phyloP scores from a whole-genome alignment of 805 yeast species.

The Cyberlindnera maritima region DNA sequence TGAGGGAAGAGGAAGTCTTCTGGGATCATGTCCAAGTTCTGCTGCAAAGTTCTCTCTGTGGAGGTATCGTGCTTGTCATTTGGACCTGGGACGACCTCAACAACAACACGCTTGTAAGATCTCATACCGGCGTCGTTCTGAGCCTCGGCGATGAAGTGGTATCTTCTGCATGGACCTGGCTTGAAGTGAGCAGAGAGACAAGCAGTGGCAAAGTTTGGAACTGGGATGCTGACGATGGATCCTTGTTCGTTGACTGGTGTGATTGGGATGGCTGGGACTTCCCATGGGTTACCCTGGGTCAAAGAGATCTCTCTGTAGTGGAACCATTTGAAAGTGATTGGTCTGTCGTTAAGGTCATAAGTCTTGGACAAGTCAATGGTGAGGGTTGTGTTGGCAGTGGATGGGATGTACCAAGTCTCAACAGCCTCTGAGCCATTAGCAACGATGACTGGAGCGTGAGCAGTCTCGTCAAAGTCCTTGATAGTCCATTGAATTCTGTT shows the following conservation, averaged over 20 bases:
- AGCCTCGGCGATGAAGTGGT: slow-evolving; percentile 27
- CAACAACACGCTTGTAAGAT: not conserved
- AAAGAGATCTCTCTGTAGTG: slow-evolving; percentile 27
- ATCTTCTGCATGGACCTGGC: slow-evolving; percentile 17
- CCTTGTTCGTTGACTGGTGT: slow-evolving; percentile 10
- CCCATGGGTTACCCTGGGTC: slow-evolving; percentile 24
- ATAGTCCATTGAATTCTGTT: slow-evolving; percentile 34
- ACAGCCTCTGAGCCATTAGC: slow-evolving; percentile 24
- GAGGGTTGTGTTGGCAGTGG: slow-evolving; percentile 5
- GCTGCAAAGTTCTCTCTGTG: not conserved
- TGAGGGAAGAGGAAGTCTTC: not conserved
- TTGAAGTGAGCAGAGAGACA: slow-evolving; percentile 9
- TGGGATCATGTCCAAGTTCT: not conserved
- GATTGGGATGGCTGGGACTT: slow-evolving; percentile 23
- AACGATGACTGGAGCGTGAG: slow-evolving; percentile 28
- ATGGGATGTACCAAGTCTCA: slow-evolving; percentile 20
- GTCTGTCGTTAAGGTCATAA: slow-evolving; percentile 10
- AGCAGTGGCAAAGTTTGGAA: slow-evolving; percentile 16
- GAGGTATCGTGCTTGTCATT: not conserved
- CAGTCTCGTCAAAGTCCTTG: slow-evolving; percentile 22
- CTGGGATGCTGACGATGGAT: slow-evolving; percentile 15
- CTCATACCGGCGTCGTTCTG: not conserved
- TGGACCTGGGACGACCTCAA: not conserved
- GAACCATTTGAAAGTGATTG: slow-evolving; percentile 22
- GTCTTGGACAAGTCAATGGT: slow-evolving; percentile 5